These are phyloP conservation scores for Zanthoxylum bungeanum DNA, from an alignment of 345 rosid species.

Conservation along the genomic window DNA sequence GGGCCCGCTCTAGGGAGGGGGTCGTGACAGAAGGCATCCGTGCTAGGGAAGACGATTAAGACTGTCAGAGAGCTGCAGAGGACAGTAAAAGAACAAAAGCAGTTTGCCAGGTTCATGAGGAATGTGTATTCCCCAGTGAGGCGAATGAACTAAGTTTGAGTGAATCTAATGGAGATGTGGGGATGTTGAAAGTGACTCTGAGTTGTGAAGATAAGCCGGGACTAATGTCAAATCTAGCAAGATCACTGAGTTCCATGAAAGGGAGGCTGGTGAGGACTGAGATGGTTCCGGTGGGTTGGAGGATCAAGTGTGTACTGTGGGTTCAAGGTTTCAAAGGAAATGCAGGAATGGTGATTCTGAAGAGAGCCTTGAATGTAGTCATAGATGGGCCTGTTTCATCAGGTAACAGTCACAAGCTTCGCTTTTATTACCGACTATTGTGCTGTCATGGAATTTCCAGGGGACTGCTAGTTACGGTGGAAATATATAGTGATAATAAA, in stretches of 20 bases:
- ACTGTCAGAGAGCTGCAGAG: conserved; percentile 38
- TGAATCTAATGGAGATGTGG: conserved; percentile 12
- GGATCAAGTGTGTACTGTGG: conserved; percentile 44
- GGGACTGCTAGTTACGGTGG: too few relatives aligned
- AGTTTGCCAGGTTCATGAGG: conserved; percentile 8
- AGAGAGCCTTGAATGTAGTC: conserved; percentile 30
- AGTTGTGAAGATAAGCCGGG: conserved; percentile 45
- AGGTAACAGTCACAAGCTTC: background rate
- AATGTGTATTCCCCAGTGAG: conserved; percentile 30
- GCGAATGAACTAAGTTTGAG: conserved; percentile 30
- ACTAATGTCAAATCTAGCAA: conserved; percentile 38
- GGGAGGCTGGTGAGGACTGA: conserved; percentile 51
- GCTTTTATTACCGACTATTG: background rate
- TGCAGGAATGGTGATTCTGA: conserved; percentile 38
- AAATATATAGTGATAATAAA: background rate
- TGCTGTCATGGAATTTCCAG: background rate
- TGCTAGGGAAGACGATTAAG: conserved; percentile 45
- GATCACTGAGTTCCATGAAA: conserved; percentile 37
- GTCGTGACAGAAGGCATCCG: too few relatives aligned
- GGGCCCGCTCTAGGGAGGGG: too few relatives aligned
- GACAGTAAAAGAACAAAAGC: conserved; percentile 34
- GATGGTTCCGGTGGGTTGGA: conserved; percentile 53
- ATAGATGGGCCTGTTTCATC: background rate
- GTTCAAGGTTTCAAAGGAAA: conserved; percentile 45
- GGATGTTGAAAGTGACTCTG: conserved; percentile 37